Evolutionary conservation across 1,284 basidiomycete species (phyloP), one percentile per base, ranked within the genome.

Genomic region (Ceratobasidium sp.): DNA sequence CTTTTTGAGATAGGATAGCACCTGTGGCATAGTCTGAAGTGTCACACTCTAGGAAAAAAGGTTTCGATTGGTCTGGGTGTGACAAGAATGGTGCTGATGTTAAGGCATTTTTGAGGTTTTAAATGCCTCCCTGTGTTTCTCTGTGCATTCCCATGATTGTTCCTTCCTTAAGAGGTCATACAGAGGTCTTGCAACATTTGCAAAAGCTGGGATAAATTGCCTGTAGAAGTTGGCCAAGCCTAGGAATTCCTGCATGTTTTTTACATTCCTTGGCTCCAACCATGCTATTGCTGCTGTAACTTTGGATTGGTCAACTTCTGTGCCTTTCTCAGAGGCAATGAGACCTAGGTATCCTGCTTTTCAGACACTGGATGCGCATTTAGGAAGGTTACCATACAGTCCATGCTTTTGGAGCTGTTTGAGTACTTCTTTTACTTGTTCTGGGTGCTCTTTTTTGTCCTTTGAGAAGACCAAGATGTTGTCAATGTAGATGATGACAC

Each of bases 1-100:
- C 22, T 67, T 54, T 12, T 31, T 22, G 47, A 71, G 69, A 76
- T 77, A 52, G 25, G 2, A 58, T 38, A 22, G 68, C 68, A 22
- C 68, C 68, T 22, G 53, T 57, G 4, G 68, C 54, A 69, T 32
- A 69, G 54, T 69, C 68, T 3, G 68, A 69, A 1, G 31, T 32
- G 38, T 69, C 54, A 12, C 38, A 49, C 35, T 58, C 55, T 5
- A 69, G 10, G 10, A 56, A 22, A 38, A 56, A 40, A 2, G 8
- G 10, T 38, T 40, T 40, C 2, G n/a, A 35, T 8, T 8, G 8
- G 17, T 40, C 38, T 40, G 38, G 38, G 8, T 40, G 38, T 52
- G 22, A 17, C 10, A 20, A 34, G 32, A 31, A 17, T 27, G 52
- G 52, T 2, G 52, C 52, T 5, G 32, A 54, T 31, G n/a, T 15